Evolutionary conservation across 805 yeast genomes (phyloP), one percentile per base, ranked within the genome.

Genomic region (Kluyveromyces nonfermentans): DNA sequence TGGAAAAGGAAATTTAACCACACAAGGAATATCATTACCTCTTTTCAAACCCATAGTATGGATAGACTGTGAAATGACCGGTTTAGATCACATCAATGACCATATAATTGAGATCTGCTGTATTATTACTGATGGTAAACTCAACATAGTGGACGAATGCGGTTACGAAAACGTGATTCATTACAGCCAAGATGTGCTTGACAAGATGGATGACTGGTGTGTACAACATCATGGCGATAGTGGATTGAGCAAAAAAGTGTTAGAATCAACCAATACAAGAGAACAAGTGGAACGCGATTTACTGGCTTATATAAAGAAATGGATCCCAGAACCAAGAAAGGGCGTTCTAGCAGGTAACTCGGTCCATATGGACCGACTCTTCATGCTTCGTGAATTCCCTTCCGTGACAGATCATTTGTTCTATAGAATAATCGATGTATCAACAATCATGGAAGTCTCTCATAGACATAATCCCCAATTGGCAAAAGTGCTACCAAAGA

Each of bases 51-150:
- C 75, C 6, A 70, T 90, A 16, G 94, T 93, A 4, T 93, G 98
- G 98, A 73, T 93, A 15, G 98, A 93, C 65, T 93, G 97, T 64
- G 98, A 93, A 62, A 93, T 93, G 98, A 93, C 99, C 0, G 99
- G 99, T 0, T 67, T 93, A 33, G 83, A 90, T 53, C 78, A 80
- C n/a, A 62, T 66, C 39, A 70, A 72, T n/a, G 97, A 93, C 60
- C 78, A 75, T 46, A 89, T 93, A 53, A 85, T 93, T 47, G 98
- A 93, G 63, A 80, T 93, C 21, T 86, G 96, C 60, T 88, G 96
- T 60, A 68, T 90, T 33, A 71, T 93, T 37, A 93, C 99, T 1
- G 95, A 90, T 56, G 87, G 85, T 8, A 67, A 86, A 46, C 71
- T 93, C 48, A 76, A 84, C 43, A 54, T 85, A 3, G 66, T 87